A percentile compares a stretch with the other conserved stretches of the same genome.
Conservation (phyloP, 2,329 filamentous ascomycete genomes). For the Cryphonectria nitschkei region DNA sequence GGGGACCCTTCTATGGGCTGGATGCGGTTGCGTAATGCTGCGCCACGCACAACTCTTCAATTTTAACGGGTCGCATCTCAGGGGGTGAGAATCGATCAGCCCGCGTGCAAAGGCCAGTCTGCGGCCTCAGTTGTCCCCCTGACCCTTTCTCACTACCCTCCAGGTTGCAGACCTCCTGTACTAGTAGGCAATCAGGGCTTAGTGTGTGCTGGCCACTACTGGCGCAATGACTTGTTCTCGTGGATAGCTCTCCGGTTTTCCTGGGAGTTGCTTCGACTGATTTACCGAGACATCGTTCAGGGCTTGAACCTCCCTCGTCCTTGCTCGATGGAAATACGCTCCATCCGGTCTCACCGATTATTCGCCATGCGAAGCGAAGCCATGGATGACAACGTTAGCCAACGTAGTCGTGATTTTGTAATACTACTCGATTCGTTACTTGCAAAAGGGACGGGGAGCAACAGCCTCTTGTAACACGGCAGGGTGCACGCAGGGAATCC, state of each 20-base stretch:
- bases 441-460: neutral
- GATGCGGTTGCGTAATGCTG: slow-evolving; percentile 5
- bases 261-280: neutral
- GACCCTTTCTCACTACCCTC: neutral
- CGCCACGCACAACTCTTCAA: neutral
- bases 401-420: neutral
- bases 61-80: neutral
- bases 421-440: neutral
- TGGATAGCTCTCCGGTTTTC: neutral
- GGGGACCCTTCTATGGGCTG: neutral
- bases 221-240: neutral
- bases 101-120: neutral
- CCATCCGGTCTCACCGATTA: neutral
- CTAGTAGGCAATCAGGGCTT: neutral
- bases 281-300: neutral
- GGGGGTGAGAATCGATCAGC: neutral
- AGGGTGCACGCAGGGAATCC: neutral
- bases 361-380: neutral
- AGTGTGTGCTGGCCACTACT: neutral
- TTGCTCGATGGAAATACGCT: neutral
- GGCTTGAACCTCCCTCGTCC: neutral
- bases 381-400: neutral
- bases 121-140: neutral
- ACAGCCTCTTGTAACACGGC: neutral
- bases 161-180: neutral